Conservation (phyloP, 352 stramenopile species). For the Globisporangium okanoganense region DNA sequence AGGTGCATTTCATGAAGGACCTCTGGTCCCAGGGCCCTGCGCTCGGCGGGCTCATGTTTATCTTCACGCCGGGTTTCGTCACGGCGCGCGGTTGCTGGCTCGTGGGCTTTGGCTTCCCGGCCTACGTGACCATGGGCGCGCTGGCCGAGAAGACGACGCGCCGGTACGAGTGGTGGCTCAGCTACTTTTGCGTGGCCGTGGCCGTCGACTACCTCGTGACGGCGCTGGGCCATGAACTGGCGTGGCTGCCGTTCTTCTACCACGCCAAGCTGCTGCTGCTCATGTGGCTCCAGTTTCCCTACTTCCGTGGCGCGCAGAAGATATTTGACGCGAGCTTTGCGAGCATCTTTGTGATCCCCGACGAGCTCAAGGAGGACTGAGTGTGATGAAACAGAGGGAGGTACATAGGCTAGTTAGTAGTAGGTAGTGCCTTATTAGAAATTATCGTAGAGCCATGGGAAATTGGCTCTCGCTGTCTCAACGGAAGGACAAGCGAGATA, state of each 20-base stretch:
- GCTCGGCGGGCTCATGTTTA: slow-evolving; percentile 72
- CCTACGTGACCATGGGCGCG: slow-evolving; percentile 76
- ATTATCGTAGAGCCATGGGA: not conserved
- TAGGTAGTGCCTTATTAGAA: too few species aligned
- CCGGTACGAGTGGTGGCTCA: slow-evolving; percentile 86
- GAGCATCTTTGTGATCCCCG: slow-evolving; percentile 67
- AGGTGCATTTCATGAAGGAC: slow-evolving; percentile 70
- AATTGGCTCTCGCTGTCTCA: not conserved
- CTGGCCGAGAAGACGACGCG: slow-evolving; percentile 70
- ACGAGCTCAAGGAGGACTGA: slow-evolving; percentile 33
- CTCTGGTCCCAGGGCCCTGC: slow-evolving; percentile 77
- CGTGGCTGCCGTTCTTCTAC: slow-evolving; percentile 85
- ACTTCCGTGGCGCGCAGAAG: slow-evolving; percentile 80
- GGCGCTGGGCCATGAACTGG: slow-evolving; percentile 43
- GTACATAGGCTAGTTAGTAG: not conserved
- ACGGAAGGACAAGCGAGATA: slow-evolving; percentile 3
- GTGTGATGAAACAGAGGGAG: not conserved
- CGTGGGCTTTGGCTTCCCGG: slow-evolving; percentile 80
- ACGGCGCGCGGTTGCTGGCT: slow-evolving; percentile 67
- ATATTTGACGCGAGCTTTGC: slow-evolving; percentile 78
- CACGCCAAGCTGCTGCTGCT: slow-evolving; percentile 80
- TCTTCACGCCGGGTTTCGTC: slow-evolving; percentile 84
- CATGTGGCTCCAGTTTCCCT: slow-evolving; percentile 90
- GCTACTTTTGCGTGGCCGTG: slow-evolving; percentile 76
- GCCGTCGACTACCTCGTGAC: slow-evolving; percentile 67